Evolutionary conservation across 2,329 filamentous ascomycete species (phyloP), one percentile per base, ranked within the genome.

Genomic region (Ophiocordyceps camponoti-rufipedis): DNA sequence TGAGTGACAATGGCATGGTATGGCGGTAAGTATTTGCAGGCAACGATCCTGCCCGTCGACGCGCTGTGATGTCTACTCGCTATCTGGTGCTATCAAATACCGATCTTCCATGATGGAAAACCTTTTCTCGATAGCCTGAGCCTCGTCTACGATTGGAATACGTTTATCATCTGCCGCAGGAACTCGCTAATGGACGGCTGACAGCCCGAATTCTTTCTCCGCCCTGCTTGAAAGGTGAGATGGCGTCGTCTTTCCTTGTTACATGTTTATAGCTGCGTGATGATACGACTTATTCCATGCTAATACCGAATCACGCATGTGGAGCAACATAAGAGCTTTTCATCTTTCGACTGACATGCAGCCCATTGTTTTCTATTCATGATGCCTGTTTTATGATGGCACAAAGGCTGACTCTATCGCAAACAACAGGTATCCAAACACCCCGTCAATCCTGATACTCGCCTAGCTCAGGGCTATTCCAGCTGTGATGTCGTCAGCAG

Each of bases 301-400:
- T 84, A 83, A 83, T 75, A 66, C 81, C 70, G 79, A 85, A 77
- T 57, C 58, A 55, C 54, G 55, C 58, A 74, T 78, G 75, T 82
- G 73, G 76, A 82, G 66, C 65, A 69, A 75, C 70, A 67, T 71
- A 72, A 71, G 73, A 77, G 73, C 79, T 84, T 84, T 85, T 85
- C 80, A 85, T 84, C 80, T 84, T 84, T 84, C 80, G 72, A 72
- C 79, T 85, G 81, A 85, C 31, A 66, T 59, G 60, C 56, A 58
- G 60, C 54, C 53, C 47, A 54, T 55, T 53, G 52, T 47, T 52
- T 50, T 51, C 44, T 50, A 51, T 51, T 49, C 10, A 32, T 35
- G 28, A 38, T 51, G 46, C 46, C 18, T 49, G 3, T 42, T 13
- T 42, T 42, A 10, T 49, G 45, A n/a, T 29, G 16, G 23, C 18